These are phyloP conservation scores for Scortechinia acanthostroma DNA, from an alignment of 2,329 filamentous ascomycete genomes.

Conservation along the genomic window DNA sequence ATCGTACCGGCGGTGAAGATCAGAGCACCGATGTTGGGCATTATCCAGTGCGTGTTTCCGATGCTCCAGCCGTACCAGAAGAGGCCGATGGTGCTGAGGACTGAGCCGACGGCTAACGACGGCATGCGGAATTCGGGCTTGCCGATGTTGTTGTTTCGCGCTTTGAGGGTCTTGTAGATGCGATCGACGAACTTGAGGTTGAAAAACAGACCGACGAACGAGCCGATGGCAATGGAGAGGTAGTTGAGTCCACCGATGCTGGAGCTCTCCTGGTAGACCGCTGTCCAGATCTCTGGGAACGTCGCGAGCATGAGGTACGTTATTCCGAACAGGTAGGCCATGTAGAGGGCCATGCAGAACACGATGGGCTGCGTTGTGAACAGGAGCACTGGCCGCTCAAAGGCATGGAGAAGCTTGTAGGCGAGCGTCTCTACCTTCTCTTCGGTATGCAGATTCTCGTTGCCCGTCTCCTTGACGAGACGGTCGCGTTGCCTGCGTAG, in stretches of 20 bases:
- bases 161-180: background rate
- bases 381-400: background rate
- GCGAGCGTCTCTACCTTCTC: background rate
- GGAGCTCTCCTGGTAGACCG: background rate
- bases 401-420: background rate
- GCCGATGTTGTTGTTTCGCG: background rate
- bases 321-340: background rate
- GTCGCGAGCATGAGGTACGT: background rate
- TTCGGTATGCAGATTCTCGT: background rate
- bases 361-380: background rate
- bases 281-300: background rate
- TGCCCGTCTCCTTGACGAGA: background rate
- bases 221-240: too few relatives aligned
- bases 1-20: background rate
- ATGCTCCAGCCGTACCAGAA: constrained; percentile 22
- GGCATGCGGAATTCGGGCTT: constrained; percentile 15
- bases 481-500: background rate
- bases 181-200: too few relatives aligned
- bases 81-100: constrained; percentile 16
- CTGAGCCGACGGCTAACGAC: constrained; percentile 9
- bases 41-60: constrained; percentile 5
- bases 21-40: background rate
- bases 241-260: background rate
- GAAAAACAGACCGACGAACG: too few relatives aligned
- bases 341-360: background rate